These are phyloP conservation scores for Blastosporella zonata DNA, from an alignment of 1,284 basidiomycete species.

Conservation along the genomic window DNA sequence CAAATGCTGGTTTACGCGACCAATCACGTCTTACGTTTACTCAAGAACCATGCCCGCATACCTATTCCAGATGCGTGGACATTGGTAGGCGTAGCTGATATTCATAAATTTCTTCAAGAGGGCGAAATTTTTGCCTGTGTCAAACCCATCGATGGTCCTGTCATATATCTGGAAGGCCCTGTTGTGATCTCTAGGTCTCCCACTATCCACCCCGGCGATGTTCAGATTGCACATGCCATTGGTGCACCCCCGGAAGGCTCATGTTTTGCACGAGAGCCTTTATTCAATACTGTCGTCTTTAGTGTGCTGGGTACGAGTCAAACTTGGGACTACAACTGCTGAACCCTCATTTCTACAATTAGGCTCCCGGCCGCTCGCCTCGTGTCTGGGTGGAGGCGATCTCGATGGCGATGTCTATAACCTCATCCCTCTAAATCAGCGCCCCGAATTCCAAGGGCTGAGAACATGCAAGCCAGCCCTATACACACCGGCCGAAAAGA, in stretches of 20 bases:
- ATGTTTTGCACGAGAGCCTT: conserved; percentile 48
- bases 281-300: conserved; percentile 59
- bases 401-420: conserved; percentile 62
- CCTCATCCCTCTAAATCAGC: conserved; percentile 42
- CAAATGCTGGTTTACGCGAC: conserved; percentile 50
- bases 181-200: conserved; percentile 63
- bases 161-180: conserved; percentile 51
- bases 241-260: conserved; percentile 52
- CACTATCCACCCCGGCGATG: conserved; percentile 66
- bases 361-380: conserved; percentile 59
- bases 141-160: conserved; percentile 35
- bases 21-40: conserved; percentile 60
- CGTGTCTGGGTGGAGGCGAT: conserved; percentile 64
- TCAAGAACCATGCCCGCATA: conserved; percentile 68
- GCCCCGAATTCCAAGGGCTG: conserved; percentile 35
- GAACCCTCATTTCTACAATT: neutral
- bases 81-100: conserved; percentile 66
- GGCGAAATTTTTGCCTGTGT: conserved; percentile 60
- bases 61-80: conserved; percentile 61
- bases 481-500: conserved; percentile 50
- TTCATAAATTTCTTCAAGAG: conserved; percentile 46
- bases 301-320: conserved; percentile 43
- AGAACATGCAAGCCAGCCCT: conserved; percentile 39
- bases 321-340: neutral
- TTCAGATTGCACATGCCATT: conserved; percentile 58